Evolutionary conservation across 1,284 basidiomycete genomes (phyloP).

Genomic region (Tilletia indica): DNA sequence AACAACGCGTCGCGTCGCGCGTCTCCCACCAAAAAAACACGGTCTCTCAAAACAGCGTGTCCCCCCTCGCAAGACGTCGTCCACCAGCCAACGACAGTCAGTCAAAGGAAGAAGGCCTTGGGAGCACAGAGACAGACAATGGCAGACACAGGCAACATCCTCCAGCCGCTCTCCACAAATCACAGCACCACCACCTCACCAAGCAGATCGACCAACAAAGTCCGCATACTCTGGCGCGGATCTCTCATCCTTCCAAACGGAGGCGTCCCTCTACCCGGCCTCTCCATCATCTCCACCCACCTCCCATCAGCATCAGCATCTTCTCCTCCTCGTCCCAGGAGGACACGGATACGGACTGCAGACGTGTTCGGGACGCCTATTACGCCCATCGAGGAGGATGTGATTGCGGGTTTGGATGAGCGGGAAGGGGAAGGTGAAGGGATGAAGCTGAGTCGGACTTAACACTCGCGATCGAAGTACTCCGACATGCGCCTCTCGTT

Average conservation of each 20-base stretch:
- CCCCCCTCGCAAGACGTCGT: no score
- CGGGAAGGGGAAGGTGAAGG: not conserved
- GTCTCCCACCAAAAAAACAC: no score
- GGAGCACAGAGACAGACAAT: not conserved
- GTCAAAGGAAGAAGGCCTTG: no score
- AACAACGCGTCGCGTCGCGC: slow-evolving; percentile 6
- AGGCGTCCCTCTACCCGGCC: not conserved
- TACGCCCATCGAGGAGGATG: not conserved
- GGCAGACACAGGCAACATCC: not conserved
- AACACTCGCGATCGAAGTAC: slow-evolving; percentile 6
- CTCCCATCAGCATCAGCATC: not conserved
- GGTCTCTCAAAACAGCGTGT: no score
- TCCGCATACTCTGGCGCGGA: slow-evolving; percentile 12
- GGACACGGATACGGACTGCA: not conserved
- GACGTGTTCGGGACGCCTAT: slow-evolving; percentile 1
- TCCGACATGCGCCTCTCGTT: slow-evolving; percentile 12
- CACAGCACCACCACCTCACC: not conserved
- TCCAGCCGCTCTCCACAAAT: slow-evolving; percentile 2
- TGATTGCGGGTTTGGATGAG: not conserved
- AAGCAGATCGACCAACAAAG: not conserved
- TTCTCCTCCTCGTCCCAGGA: not conserved
- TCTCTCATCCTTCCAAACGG: not conserved
- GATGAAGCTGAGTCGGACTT: not conserved
- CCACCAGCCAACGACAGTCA: no score
- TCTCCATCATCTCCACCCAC: slow-evolving; percentile 14